phyloP scores from a whole-genome alignment of 1,284 basidiomycete genomes.

The Naganishia liquefaciens region DNA sequence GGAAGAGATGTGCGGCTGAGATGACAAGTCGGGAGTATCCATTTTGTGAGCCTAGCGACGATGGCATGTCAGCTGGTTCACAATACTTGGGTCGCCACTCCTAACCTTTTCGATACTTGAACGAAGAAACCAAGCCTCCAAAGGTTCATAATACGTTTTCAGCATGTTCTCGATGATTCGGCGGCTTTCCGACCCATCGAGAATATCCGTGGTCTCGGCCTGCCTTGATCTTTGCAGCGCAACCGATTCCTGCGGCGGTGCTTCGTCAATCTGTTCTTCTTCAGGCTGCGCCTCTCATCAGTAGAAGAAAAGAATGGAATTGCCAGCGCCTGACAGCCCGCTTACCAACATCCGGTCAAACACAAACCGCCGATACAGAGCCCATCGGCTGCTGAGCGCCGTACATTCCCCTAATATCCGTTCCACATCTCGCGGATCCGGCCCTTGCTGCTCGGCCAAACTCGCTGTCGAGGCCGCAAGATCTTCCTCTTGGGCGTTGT shows the following conservation, averaged over 20 bases:
- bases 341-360: constrained; percentile 66
- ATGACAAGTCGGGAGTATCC: constrained; percentile 66
- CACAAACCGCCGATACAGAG: constrained; percentile 84
- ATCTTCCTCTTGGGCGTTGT: constrained; percentile 49
- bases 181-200: constrained; percentile 61
- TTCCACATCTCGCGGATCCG: constrained; percentile 88
- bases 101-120: constrained; percentile 80
- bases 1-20: constrained; percentile 61
- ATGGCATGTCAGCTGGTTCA: constrained; percentile 7
- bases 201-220: constrained; percentile 43
- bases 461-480: constrained; percentile 43
- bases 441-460: constrained; percentile 63
- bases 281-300: constrained; percentile 36
- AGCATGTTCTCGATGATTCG: constrained; percentile 69
- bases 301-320: too few species aligned
- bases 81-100: constrained; percentile 2
- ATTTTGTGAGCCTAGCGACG: constrained; percentile 55
- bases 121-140: constrained; percentile 92
- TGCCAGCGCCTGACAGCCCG: not conserved
- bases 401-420: constrained; percentile 81
- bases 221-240: constrained; percentile 18
- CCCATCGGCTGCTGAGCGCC: constrained; percentile 88
- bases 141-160: constrained; percentile 74
- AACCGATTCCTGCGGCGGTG: not conserved
- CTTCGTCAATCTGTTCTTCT: constrained; percentile 32